Base-by-base conservation (phyloP, 257 asterid species). In the Apocynum venetum region DNA sequence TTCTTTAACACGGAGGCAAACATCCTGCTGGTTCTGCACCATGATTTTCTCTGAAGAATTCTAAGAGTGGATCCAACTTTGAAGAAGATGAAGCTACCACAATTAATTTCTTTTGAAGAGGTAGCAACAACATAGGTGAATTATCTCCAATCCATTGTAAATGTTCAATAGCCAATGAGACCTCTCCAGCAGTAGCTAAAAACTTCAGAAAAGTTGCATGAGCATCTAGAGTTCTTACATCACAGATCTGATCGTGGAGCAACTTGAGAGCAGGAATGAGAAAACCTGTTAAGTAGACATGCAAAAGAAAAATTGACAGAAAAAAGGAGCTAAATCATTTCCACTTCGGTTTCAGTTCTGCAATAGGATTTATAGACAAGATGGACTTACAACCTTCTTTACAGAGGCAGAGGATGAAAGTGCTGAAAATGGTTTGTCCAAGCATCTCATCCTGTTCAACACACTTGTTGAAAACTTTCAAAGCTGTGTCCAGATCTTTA, bases 361-460 rank as follows among this genome's bases (percentile, higher is more conserved):
- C 31, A 41, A 77, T n/a, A 9, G 41, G 51, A 47, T 35, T 25
- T 74, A 56, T 56, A 56, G 53, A 66, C 20, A 44, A 49, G 72
- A 57, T 47, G 35, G 44, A 59, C 53, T 35, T 10, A 11, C 19
- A 78, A 90, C 97, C 97, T 88, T 89, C 89, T 80, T 80, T 86
- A 76, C 98, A 91, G 56, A 95, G 88, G 82, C 76, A 78, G 75
- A 83, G 83, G 80, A 90, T 72, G 70, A 91, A 87, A 52, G 84
- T 31, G 72, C 76, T 74, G 73, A 90, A 82, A 77, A 89, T 48
- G 52, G 76, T 51, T 46, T 76, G 84, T 14, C 89, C 89, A 66
- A 90, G 89, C 79, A 56, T 68, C 20, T 35, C 68, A 72, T 90
- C 90, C 71, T 89, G 94, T 80, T 85, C 85, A 53, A 84, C 80